Evolutionary conservation across 2,329 filamentous ascomycete genomes (phyloP), one percentile per base, ranked within the genome.

Genomic region (Pseudocercospora fuligena): DNA sequence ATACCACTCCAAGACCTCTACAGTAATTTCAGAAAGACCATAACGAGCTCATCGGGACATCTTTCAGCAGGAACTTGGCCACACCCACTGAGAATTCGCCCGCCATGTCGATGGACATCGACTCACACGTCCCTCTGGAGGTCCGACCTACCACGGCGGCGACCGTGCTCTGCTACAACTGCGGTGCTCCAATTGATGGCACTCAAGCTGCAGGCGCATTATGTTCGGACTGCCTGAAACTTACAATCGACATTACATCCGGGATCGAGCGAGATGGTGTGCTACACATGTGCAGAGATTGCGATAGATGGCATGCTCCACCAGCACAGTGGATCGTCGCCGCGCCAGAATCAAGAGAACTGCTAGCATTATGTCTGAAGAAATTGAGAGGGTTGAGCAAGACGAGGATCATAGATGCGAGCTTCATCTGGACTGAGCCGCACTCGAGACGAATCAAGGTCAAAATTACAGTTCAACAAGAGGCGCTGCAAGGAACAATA

Each of bases 91-190:
- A 19, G 19, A 40, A 21, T 14, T 36, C 66, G 58, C 31, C 70
- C 67, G 73, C 16, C 65, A 78, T 78, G 77, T 78, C 77, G 60
- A 79, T 79, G 77, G 77, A 79, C 60, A 73, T 79, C 65, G 77
- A 79, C 69, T 72, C 72, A 31, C 67, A 67, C 54, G 74, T 73
- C 61, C 73, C 73, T 36, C 74, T 76, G 61, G 62, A 71, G 46
- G 71, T 72, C 33, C 80, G 65, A 72, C 73, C 73, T 69, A 71
- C 74, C 23, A 73, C 71, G 7, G 70, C 73, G 21, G 76, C 77
- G 66, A 92, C 89, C n/a, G 97, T 98, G 77, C 91, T 99, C 66
- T 99, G 95, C 82, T 97, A 93, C 84, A 97, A 98, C 85, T 99
- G 95, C 80, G 95, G 94, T 77, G 93, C 92, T 67, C 90, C 94